Conservation (phyloP, 495 filamentous ascomycete species). For the Xylaria curta region DNA sequence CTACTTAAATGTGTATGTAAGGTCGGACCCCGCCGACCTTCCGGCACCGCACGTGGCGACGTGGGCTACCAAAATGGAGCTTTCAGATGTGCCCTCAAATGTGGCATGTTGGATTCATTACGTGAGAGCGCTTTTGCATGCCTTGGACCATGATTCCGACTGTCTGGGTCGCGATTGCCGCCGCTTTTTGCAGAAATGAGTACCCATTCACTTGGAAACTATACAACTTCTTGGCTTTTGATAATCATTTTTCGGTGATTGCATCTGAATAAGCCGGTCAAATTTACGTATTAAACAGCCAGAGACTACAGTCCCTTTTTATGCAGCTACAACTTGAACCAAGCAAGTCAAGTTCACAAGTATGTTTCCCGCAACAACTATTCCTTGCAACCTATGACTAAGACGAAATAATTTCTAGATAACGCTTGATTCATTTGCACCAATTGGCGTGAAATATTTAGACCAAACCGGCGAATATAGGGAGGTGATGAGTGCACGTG, state of each 20-base stretch:
- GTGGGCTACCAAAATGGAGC: slow-evolving; percentile 15
- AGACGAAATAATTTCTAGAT: background rate
- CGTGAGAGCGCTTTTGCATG: slow-evolving; percentile 11
- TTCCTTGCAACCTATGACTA: background rate
- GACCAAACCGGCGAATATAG: background rate
- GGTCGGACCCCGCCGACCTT: slow-evolving; percentile 4
- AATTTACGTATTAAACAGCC: background rate
- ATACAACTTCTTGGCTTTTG: background rate
- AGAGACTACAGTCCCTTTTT: background rate
- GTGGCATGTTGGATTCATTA: slow-evolving; percentile 6
- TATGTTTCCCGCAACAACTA: background rate
- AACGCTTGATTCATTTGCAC: background rate
- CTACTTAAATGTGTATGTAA: background rate
- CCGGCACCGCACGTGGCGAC: slow-evolving; percentile 16
- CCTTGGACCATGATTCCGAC: slow-evolving; percentile 6
- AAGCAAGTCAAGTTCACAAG: background rate
- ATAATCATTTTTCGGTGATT: background rate
- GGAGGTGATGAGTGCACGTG: background rate
- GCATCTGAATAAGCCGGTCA: too few relatives aligned
- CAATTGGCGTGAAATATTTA: background rate
- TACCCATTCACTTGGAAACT: slow-evolving; percentile 15
- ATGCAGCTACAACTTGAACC: background rate
- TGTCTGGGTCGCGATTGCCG: background rate
- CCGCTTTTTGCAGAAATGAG: background rate
- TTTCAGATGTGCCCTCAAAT: background rate